Percentiles rank a stretch among this genome's conserved stretches.
Evolutionary conservation across 1,139 yeast species (phyloP).

Genomic region (Nakaseomyces uthaithaninus): DNA sequence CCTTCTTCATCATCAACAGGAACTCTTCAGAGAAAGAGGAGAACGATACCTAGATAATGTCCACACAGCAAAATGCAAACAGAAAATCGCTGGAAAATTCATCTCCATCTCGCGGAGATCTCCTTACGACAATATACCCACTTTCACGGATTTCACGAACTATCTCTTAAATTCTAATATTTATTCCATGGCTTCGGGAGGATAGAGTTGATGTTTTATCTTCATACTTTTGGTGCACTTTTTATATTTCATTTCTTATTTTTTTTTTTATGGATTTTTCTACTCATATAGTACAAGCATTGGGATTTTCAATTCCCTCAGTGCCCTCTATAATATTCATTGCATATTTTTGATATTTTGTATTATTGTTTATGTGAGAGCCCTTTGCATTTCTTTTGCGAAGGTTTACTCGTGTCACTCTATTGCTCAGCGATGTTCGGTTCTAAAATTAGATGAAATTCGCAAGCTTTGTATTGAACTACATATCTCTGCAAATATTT

Average conservation of each 20-base stretch:
- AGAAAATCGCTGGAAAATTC: not conserved
- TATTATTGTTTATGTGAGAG: not conserved
- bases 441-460: too few species aligned
- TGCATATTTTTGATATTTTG: not conserved
- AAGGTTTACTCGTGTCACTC: too few species aligned
- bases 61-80: not conserved
- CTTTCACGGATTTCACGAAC: not conserved
- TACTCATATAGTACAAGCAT: not conserved
- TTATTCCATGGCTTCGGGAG: constrained; percentile 1
- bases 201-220: too few species aligned
- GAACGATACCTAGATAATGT: constrained; percentile 7
- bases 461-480: too few species aligned
- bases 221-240: not conserved
- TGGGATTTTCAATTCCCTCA: not conserved
- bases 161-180: too few species aligned
- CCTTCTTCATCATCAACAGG: constrained; percentile 75
- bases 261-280: not conserved
- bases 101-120: not conserved
- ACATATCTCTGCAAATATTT: too few species aligned
- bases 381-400: not conserved
- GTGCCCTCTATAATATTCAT: not conserved
- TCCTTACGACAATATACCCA: not conserved
- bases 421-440: too few species aligned
- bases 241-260: not conserved
- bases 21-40: constrained; percentile 53